Conservation (phyloP, 306 rosid species). For the Sechiopsis laciniata region DNA sequence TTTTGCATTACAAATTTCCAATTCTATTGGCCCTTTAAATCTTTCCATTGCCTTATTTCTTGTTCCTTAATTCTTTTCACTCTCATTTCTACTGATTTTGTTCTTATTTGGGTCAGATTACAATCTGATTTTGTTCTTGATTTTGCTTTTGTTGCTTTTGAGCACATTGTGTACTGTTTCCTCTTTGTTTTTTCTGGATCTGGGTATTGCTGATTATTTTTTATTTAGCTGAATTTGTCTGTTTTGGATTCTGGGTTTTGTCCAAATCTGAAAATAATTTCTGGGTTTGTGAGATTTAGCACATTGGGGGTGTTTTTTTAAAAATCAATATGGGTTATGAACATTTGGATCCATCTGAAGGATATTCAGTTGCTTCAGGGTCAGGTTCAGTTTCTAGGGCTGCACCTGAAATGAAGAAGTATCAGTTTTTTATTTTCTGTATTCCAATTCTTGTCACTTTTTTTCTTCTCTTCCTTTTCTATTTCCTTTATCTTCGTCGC, state of each 20-base stretch:
- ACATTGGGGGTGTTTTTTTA: constrained; percentile 19
- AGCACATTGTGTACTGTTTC: background rate
- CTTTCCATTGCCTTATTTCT: background rate
- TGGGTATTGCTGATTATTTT: background rate
- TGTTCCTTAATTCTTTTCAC: constrained; percentile 2
- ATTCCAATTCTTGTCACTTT: constrained; percentile 59
- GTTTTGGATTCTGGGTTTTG: background rate
- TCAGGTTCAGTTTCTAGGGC: constrained; percentile 19
- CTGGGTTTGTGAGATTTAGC: constrained; percentile 14
- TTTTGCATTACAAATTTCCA: background rate
- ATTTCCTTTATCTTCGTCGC: constrained; percentile 67
- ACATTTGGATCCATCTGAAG: constrained; percentile 28
- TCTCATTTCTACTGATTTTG: constrained; percentile 2
- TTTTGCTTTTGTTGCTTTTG: background rate
- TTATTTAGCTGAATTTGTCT: background rate
- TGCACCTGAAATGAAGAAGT: constrained; percentile 38
- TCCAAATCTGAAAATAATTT: background rate
- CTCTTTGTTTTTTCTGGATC: constrained; percentile 7
- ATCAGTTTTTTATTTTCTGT: constrained; percentile 58
- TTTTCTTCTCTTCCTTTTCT: constrained; percentile 57
- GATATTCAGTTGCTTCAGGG: constrained; percentile 20
- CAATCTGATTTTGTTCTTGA: background rate
- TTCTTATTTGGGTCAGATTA: background rate
- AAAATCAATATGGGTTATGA: constrained; percentile 28
- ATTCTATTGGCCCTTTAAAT: background rate